A percentile compares a stretch with the other conserved stretches of the same genome.
These are phyloP conservation scores for Leccinum obscurum DNA, from an alignment of 768 basidiomycete genomes.

Conservation along the genomic window DNA sequence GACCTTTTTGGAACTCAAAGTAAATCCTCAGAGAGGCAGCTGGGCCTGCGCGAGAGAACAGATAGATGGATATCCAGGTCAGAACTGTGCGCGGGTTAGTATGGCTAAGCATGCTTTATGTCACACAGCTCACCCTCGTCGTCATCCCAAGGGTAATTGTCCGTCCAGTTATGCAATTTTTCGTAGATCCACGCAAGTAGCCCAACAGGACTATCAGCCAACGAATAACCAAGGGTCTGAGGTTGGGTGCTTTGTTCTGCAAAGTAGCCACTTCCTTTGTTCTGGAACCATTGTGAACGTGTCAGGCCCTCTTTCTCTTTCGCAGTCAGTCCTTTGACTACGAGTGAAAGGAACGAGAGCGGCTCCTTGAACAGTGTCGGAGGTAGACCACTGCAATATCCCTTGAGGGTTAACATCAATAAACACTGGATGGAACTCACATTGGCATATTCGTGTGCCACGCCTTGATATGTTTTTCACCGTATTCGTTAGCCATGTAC, in stretches of 20 bases:
- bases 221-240: slow-evolving; percentile 53
- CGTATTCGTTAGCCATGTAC: slow-evolving; percentile 36
- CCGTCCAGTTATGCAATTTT: slow-evolving; percentile 49
- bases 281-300: slow-evolving; percentile 19
- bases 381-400: slow-evolving; percentile 18
- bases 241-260: slow-evolving; percentile 42
- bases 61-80: slow-evolving; percentile 60
- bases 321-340: slow-evolving; percentile 30
- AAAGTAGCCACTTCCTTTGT: slow-evolving; percentile 33
- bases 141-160: slow-evolving; percentile 55
- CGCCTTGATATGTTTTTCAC: slow-evolving; percentile 46
- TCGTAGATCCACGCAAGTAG: slow-evolving; percentile 56
- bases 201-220: slow-evolving; percentile 59
- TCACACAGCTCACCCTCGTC: slow-evolving; percentile 45
- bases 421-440: slow-evolving; percentile 29
- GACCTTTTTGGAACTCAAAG: slow-evolving; percentile 40
- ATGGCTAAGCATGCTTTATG: not conserved
- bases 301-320: slow-evolving; percentile 28
- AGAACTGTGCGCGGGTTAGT: slow-evolving; percentile 39
- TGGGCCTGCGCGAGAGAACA: slow-evolving; percentile 59
- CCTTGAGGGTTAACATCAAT: not conserved
- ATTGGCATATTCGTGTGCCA: slow-evolving; percentile 51
- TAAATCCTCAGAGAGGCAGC: slow-evolving; percentile 60
- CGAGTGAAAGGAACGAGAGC: slow-evolving; percentile 27
- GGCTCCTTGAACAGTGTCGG: slow-evolving; percentile 30